A percentile compares a stretch with the other conserved stretches of the same genome.
phyloP scores from a whole-genome alignment of 2,329 filamentous ascomycete genomes.

The Paramyrothecium sp. region DNA sequence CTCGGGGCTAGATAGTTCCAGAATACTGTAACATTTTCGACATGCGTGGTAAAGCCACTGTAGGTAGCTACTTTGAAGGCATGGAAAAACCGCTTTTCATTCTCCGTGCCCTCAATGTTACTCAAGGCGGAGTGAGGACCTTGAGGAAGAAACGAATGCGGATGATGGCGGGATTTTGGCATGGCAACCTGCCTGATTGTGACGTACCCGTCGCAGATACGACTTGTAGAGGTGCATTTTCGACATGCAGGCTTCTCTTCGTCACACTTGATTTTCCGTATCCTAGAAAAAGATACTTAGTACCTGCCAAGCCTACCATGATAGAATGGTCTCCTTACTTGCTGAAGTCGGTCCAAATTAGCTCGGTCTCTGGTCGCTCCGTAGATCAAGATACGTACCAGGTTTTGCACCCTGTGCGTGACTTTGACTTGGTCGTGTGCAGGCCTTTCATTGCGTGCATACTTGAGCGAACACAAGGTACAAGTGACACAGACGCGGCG shows the following conservation, averaged over 20 bases:
- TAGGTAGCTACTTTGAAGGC: neutral
- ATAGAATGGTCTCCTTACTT: neutral
- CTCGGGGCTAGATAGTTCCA: neutral
- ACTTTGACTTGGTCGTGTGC: neutral
- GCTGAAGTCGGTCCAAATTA: neutral
- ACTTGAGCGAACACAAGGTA: too few relatives aligned
- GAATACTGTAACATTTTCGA: neutral
- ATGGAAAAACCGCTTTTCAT: neutral
- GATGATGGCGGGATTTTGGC: neutral
- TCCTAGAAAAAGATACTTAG: neutral
- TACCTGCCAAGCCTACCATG: neutral
- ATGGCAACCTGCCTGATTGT: neutral
- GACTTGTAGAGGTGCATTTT: neutral
- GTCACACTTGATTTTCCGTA: neutral
- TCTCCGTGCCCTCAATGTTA: neutral
- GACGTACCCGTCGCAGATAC: neutral
- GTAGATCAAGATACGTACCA: neutral
- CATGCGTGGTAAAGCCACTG: neutral
- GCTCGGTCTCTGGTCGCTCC: neutral
- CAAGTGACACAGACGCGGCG: too few relatives aligned
- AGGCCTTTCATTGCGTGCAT: too few relatives aligned
- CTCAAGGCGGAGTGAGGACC: neutral
- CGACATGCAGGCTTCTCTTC: neutral
- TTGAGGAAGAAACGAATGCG: neutral
- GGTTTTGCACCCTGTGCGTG: neutral